Evolutionary conservation across 1,284 basidiomycete species (phyloP).

Genomic region (Phaffia rhodozyma): DNA sequence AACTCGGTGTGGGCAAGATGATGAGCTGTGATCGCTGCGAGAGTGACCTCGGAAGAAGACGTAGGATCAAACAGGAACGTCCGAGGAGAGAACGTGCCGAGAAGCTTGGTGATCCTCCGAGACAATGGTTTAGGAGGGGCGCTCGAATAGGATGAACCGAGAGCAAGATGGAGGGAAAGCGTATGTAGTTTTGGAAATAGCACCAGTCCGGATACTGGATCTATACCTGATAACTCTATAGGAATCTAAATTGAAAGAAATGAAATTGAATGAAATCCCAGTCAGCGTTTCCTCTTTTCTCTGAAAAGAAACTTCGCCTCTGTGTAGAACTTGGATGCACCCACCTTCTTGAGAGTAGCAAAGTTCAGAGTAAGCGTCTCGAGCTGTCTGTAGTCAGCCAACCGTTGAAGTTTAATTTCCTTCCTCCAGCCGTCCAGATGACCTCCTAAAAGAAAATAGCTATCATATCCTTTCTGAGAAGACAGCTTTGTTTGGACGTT

Average conservation of each 20-base stretch:
- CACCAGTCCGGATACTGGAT: background rate
- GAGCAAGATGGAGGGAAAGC: conserved; percentile 1
- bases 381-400: conserved; percentile 4
- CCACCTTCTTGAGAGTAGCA: conserved; percentile 1
- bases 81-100: conserved; percentile 8
- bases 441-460: conserved; percentile 10
- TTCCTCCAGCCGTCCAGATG: conserved; percentile 5
- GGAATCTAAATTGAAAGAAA: background rate
- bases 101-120: conserved; percentile 6
- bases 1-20: conserved; percentile 1
- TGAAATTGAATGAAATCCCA: conserved; percentile 2
- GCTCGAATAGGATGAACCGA: conserved; percentile 2
- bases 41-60: conserved; percentile 2
- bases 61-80: background rate
- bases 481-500: background rate
- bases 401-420: background rate
- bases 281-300: background rate
- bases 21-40: background rate
- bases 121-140: conserved; percentile 14
- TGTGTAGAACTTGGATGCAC: background rate
- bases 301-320: background rate
- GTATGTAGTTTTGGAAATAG: conserved; percentile 5
- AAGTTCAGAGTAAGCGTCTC: background rate
- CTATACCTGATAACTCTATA: background rate
- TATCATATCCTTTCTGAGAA: conserved; percentile 13